These are phyloP conservation scores for Xylogone sp. DNA, from an alignment of 2,329 filamentous ascomycete species.

Conservation along the genomic window DNA sequence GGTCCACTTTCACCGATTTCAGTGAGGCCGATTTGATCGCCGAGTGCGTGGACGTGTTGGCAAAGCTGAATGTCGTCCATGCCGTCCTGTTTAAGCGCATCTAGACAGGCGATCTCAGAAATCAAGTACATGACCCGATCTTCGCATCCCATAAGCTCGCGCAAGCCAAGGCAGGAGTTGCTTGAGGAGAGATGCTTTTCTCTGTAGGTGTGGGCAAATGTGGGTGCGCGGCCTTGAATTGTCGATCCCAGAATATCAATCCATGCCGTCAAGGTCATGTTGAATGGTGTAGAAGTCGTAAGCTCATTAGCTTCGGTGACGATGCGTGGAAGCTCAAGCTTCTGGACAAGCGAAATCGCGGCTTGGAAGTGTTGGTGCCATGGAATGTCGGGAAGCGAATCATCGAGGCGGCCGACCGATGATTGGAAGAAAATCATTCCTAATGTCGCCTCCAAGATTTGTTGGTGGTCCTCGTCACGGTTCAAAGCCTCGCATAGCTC, in stretches of 20 bases:
- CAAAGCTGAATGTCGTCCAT: constrained; percentile 86
- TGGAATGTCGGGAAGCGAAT: constrained; percentile 83
- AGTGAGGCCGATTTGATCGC: constrained; percentile 78
- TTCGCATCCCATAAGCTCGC: constrained; percentile 95
- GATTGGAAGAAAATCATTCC: constrained; percentile 97
- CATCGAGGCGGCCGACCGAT: constrained; percentile 81
- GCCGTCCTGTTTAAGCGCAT: constrained; percentile 77
- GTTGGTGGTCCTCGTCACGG: constrained; percentile 74
- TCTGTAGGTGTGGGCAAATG: constrained; percentile 92
- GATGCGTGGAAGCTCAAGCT: constrained; percentile 71
- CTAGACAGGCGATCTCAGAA: constrained; percentile 93
- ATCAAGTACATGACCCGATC: constrained; percentile 98
- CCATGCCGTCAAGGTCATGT: constrained; percentile 92
- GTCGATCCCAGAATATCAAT: constrained; percentile 95
- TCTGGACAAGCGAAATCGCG: constrained; percentile 78
- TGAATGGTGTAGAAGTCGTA: constrained; percentile 64
- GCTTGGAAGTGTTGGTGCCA: constrained; percentile 98
- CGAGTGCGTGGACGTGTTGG: constrained; percentile 84
- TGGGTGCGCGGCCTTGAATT: constrained; percentile 81
- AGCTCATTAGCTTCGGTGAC: constrained; percentile 51
- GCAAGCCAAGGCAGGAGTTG: constrained; percentile 65
- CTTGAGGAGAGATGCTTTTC: constrained; percentile 77
- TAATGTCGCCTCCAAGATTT: constrained; percentile 88
- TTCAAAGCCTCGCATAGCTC: constrained; percentile 80
- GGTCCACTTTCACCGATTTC: constrained; percentile 59